phyloP scores from a whole-genome alignment of 192 early-diverging fungal genomes.

The Backusella mclennaniae region DNA sequence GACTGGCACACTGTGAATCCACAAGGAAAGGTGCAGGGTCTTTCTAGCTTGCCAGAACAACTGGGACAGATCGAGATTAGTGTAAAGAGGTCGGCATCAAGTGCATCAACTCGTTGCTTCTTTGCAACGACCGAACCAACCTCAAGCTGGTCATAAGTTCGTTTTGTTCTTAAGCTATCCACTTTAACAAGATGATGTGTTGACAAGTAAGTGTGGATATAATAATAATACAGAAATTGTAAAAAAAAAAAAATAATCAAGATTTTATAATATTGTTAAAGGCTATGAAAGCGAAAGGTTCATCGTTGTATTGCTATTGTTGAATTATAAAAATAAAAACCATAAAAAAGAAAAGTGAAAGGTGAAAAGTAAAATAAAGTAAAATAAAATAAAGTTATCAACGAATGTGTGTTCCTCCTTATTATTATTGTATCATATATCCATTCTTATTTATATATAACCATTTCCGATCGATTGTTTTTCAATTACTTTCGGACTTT shows the following conservation, averaged over 20 bases:
- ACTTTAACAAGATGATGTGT: not conserved
- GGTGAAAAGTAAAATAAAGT: not conserved
- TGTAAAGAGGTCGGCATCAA: slow-evolving; percentile 4
- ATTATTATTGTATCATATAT: not conserved
- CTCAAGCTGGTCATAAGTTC: not conserved
- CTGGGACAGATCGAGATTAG: slow-evolving; percentile 28
- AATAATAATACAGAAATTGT: not conserved
- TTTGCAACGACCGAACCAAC: not conserved
- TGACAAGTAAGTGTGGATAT: too few species aligned
- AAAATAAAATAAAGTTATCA: not conserved
- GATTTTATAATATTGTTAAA: not conserved
- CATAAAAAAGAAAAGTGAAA: slow-evolving; percentile 1
- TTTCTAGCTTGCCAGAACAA: slow-evolving; percentile 30
- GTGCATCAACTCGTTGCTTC: not conserved
- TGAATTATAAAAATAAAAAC: not conserved
- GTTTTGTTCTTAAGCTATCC: slow-evolving; percentile 8
- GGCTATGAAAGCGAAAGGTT: not conserved
- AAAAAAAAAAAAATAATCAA: not conserved
- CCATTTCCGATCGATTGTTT: slow-evolving; percentile 16
- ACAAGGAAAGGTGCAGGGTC: slow-evolving; percentile 41
- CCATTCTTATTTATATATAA: not conserved
- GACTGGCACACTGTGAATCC: slow-evolving; percentile 39
- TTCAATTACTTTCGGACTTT: slow-evolving; percentile 6
- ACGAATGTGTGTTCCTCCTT: not conserved
- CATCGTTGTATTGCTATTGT: not conserved